Evolutionary conservation across 2,329 filamentous ascomycete species (phyloP).

Genomic region (Fusarium staphyleae): DNA sequence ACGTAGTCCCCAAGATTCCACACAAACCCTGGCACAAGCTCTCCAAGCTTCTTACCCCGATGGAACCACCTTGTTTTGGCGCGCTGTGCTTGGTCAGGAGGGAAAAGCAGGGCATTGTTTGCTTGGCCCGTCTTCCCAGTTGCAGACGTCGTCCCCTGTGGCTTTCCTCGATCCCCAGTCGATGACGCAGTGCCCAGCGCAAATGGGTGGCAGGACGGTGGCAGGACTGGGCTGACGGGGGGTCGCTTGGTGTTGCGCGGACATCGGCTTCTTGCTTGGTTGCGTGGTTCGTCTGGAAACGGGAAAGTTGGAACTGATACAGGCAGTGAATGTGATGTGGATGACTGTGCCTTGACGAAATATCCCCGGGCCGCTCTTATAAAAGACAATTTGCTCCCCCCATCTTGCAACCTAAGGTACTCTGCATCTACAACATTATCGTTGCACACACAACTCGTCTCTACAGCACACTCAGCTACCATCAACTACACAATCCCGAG

Average conservation of each 20-base stretch:
- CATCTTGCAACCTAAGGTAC: constrained; percentile 1
- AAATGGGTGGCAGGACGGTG: too few species aligned
- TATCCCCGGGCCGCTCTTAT: constrained; percentile 27
- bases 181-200: constrained; percentile 45
- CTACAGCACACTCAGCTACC: constrained; percentile 7
- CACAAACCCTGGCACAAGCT: neutral
- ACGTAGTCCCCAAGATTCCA: constrained; percentile 21
- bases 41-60: constrained; percentile 12
- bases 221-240: constrained; percentile 28
- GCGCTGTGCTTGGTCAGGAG: constrained; percentile 18
- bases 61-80: constrained; percentile 3
- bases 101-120: constrained; percentile 31
- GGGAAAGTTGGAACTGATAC: constrained; percentile 35
- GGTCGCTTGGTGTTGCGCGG: constrained; percentile 11
- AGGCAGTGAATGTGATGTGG: constrained; percentile 25
- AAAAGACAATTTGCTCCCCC: constrained; percentile 38
- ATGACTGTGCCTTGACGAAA: constrained; percentile 25
- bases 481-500: constrained; percentile 15
- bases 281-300: constrained; percentile 10
- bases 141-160: constrained; percentile 26
- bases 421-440: constrained; percentile 11
- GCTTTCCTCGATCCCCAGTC: constrained; percentile 36
- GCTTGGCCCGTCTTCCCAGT: constrained; percentile 25
- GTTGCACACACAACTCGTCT: constrained; percentile 5
- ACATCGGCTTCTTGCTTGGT: constrained; percentile 18